Evolutionary conservation across 768 basidiomycete species (phyloP).

Genomic region (Megacollybia marginata): DNA sequence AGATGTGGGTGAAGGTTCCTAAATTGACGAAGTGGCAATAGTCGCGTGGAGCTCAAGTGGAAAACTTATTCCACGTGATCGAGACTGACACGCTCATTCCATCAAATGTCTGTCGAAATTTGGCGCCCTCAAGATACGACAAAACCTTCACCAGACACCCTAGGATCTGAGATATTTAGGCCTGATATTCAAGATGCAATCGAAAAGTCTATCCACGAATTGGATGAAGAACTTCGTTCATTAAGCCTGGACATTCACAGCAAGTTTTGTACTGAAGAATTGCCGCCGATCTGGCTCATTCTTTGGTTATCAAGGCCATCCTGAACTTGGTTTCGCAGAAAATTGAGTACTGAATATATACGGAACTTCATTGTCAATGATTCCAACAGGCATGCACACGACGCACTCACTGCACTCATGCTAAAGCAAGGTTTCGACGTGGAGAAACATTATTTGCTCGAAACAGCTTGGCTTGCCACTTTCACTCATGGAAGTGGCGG

Average conservation of each 20-base stretch:
- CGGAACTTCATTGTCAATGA: not conserved
- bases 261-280: constrained; percentile 16
- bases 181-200: constrained; percentile 58
- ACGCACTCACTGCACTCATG: constrained; percentile 63
- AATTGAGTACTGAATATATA: constrained; percentile 30
- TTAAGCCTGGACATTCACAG: constrained; percentile 73
- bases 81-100: too few species aligned
- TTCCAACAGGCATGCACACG: constrained; percentile 55
- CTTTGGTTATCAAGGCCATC: constrained; percentile 40
- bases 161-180: constrained; percentile 31
- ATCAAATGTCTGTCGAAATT: constrained; percentile 11
- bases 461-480: constrained; percentile 76
- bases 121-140: constrained; percentile 33
- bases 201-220: constrained; percentile 41
- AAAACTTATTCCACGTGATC: too few species aligned
- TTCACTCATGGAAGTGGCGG: constrained; percentile 56
- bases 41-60: too few species aligned
- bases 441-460: constrained; percentile 49
- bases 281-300: not conserved
- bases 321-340: constrained; percentile 66
- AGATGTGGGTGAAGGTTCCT: too few species aligned
- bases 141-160: constrained; percentile 13
- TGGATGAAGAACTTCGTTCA: constrained; percentile 47
- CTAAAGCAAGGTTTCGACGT: constrained; percentile 58
- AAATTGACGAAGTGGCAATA: too few species aligned